A percentile compares a stretch with the other conserved stretches of the same genome.
Evolutionary conservation across 768 basidiomycete genomes (phyloP).

Genomic region (Auricularia sp.): DNA sequence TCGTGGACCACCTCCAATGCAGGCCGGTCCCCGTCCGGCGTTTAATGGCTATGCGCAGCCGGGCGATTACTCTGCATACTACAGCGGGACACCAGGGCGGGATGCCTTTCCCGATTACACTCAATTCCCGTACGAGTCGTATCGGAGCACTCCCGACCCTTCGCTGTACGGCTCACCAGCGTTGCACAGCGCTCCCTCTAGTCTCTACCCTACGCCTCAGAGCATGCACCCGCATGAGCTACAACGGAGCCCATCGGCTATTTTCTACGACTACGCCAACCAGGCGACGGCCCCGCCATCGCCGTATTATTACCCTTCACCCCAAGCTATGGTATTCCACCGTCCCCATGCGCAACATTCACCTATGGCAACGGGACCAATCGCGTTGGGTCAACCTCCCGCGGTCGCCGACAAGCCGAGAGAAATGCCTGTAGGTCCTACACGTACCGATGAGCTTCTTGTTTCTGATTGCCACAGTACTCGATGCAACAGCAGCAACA

Average conservation of each 20-base stretch:
- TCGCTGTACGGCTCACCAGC: slow-evolving; percentile 40
- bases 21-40: slow-evolving; percentile 32
- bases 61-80: slow-evolving; percentile 53
- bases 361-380: slow-evolving; percentile 43
- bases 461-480: slow-evolving; percentile 22
- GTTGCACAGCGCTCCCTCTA: slow-evolving; percentile 32
- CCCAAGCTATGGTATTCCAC: slow-evolving; percentile 52
- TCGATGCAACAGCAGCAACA: slow-evolving; percentile 36
- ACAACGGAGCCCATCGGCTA: slow-evolving; percentile 38
- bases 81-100: slow-evolving; percentile 34
- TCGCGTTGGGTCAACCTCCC: slow-evolving; percentile 30
- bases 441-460: slow-evolving; percentile 8
- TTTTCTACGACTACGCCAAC: slow-evolving; percentile 52
- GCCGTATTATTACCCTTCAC: slow-evolving; percentile 51
- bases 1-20: slow-evolving; percentile 33
- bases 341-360: slow-evolving; percentile 38
- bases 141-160: slow-evolving; percentile 40
- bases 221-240: slow-evolving; percentile 35
- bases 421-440: slow-evolving; percentile 39
- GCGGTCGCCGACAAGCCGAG: slow-evolving; percentile 45
- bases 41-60: slow-evolving; percentile 41
- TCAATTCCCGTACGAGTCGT: slow-evolving; percentile 41
- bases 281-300: slow-evolving; percentile 38
- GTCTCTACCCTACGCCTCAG: slow-evolving; percentile 41
- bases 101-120: slow-evolving; percentile 33